Base-by-base conservation (phyloP, 1,139 yeast genomes). In the Yamadazyma friedrichii region DNA sequence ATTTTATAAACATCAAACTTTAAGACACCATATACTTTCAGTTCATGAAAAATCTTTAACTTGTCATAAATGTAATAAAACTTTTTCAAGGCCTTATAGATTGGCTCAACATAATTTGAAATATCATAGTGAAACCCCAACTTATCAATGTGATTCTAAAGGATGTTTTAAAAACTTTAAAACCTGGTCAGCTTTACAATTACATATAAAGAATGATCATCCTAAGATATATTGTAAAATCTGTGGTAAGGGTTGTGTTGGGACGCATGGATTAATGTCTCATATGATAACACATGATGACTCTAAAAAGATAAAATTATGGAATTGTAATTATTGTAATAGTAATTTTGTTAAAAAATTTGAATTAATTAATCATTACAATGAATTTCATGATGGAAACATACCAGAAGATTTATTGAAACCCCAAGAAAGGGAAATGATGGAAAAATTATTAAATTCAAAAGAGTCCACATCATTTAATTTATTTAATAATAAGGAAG, bases 191-290 rank as follows among this genome's bases (percentile, higher is more conserved):
- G 84, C 83, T 1, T 65, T 88, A 32, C 93, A 84, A 53, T 60
- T 74, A 9, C 98, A 91, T 60, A 67, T 80, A 39, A 84, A 82
- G 50, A 74, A 78, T 1, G 83, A 76, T 28, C 97, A 89, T 61
- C 91, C 93, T 9, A 80, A 80, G 54, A 53, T 84, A 29, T 70
- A 70, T 38, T 88, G 97, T 64, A 52, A 65, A 1, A 52, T 78
- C 1, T 89, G 97, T 67, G 82, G 80, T 11, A 84, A 80, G 55
- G 80, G 77, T 4, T 85, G 93, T 67, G 83, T 85, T 10, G 95
- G 95, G 15, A 78, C 76, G 33, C 70, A 71, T 31, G 94, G 91
- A 47, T 63, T 88, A 41, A 66, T 72, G 24, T 78, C 84, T 64
- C 97, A 89, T 56, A 80, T 84, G 87, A 61, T 71, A 36, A 55